These are phyloP conservation scores for Leccinum angustisporum DNA, from an alignment of 1,284 basidiomycete genomes.

Conservation along the genomic window DNA sequence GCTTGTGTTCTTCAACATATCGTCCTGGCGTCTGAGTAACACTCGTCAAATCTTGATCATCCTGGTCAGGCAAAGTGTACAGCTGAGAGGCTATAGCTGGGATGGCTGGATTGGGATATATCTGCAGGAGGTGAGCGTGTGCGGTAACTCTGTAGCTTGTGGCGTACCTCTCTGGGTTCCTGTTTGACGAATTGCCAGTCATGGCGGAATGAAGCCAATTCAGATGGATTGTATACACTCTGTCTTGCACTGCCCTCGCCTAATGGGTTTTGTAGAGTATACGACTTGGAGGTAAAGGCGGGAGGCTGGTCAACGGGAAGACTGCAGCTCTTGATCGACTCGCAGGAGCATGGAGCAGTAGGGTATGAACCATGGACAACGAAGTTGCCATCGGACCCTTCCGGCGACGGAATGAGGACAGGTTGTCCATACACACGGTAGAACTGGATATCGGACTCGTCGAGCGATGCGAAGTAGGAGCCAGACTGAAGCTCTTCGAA, in stretches of 20 bases:
- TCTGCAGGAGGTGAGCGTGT: constrained; percentile 20
- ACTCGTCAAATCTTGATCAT: constrained; percentile 7
- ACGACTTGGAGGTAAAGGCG: constrained; percentile 26
- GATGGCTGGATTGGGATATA: constrained; percentile 18
- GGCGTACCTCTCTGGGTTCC: constrained; percentile 26
- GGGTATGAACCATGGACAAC: constrained; percentile 15
- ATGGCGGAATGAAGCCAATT: neutral
- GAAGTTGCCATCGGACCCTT: constrained; percentile 23
- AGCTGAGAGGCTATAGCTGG: constrained; percentile 12
- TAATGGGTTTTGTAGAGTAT: constrained; percentile 31
- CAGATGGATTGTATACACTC: neutral
- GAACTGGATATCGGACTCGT: constrained; percentile 35
- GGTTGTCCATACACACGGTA: constrained; percentile 34
- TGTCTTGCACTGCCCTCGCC: constrained; percentile 16
- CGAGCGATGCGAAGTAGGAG: constrained; percentile 28
- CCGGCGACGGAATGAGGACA: constrained; percentile 29
- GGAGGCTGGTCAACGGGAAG: constrained; percentile 8
- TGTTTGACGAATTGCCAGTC: constrained; percentile 29
- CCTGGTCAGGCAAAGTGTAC: constrained; percentile 22
- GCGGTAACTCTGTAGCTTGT: neutral
- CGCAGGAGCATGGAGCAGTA: neutral
- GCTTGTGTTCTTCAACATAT: constrained; percentile 14
- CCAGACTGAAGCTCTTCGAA: constrained; percentile 37
- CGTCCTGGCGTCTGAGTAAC: neutral
- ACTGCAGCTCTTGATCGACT: neutral